Evolutionary conservation across 805 yeast genomes (phyloP), one percentile per base, ranked within the genome.

Genomic region (Metschnikowia noctiluminum): DNA sequence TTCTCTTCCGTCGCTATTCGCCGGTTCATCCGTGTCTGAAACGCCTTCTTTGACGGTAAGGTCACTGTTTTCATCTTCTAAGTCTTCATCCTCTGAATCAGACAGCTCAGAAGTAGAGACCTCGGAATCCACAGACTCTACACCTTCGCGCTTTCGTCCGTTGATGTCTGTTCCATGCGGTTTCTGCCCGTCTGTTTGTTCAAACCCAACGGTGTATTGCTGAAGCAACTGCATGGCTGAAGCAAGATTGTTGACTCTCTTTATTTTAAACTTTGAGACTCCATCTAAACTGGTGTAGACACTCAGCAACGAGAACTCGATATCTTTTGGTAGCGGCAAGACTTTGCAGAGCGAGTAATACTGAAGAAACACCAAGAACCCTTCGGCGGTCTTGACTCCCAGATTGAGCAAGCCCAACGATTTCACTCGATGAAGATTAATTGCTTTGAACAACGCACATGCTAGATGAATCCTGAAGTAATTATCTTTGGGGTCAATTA

Each of bases 391-490:
- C 27, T 53, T 55, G 13, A 53, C 45, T 2, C 52, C 52, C n/a
- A 41, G 45, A 6, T 28, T 36, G 32, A 55, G 53, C 13, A 49
- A 35, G 12, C 46, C 40, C 28, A 40, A 15, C 10, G 15, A 21
- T 10, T 45, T 41, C 15, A 48, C 57, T 14, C 41, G 15, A 9
- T 34, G 45, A 21, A 58, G 46, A 15, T 58, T 40, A 14, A 67
- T 38, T 8, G 61, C 43, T 27, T 41, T 56, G 32, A 70, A 56
- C 30, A 70, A 45, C 21, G 58, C 46, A 40, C 74, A 68, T 41
- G 68, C 62, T 60, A 90, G 65, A 36, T 81, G 81, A 35, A 89
- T 69, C 49, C 96, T 74, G 64, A 89, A 88, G 60, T 83, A 87
- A 57, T 87, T 83, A 56, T 82, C 78, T 0, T 84, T 82, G 11